These are phyloP conservation scores for Cryomyces minteri DNA, from an alignment of 495 filamentous ascomycete species.

Conservation along the genomic window DNA sequence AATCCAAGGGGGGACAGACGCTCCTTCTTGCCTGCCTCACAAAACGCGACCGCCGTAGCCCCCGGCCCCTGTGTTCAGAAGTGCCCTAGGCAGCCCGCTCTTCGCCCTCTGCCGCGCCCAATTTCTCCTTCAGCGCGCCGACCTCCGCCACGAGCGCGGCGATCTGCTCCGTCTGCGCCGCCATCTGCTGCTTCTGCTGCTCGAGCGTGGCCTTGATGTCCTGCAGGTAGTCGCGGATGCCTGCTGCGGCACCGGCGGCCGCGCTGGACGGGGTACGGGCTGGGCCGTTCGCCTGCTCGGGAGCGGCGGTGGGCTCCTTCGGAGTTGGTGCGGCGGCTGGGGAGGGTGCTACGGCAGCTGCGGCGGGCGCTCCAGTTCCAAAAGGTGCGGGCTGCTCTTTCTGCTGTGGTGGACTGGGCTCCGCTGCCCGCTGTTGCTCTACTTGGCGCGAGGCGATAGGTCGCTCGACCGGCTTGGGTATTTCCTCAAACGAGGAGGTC, in stretches of 20 bases:
- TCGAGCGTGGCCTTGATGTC: conserved; percentile 49
- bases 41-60: too few relatives aligned
- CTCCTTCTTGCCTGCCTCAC: too few relatives aligned
- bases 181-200: conserved; percentile 42
- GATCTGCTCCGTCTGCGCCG: conserved; percentile 43
- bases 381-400: too few relatives aligned
- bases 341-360: not conserved
- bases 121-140: conserved; percentile 35
- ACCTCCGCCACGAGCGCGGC: conserved; percentile 45
- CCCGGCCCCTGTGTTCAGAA: too few relatives aligned
- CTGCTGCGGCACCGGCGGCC: conserved; percentile 12
- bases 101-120: too few relatives aligned
- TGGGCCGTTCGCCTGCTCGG: conserved; percentile 5
- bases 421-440: too few relatives aligned
- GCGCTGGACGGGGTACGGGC: conserved; percentile 6
- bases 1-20: too few relatives aligned
- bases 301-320: conserved; percentile 5
- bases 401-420: too few relatives aligned
- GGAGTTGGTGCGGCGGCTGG: conserved; percentile 6
- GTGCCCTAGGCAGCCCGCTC: too few relatives aligned
- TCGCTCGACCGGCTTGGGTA: conserved; percentile 44
- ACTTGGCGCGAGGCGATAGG: too few relatives aligned
- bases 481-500: conserved; percentile 66
- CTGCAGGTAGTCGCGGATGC: conserved; percentile 24
- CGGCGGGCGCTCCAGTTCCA: conserved; percentile 14